Conservation (phyloP, 331 rosid species). For the Erythrophleum ivorense region DNA sequence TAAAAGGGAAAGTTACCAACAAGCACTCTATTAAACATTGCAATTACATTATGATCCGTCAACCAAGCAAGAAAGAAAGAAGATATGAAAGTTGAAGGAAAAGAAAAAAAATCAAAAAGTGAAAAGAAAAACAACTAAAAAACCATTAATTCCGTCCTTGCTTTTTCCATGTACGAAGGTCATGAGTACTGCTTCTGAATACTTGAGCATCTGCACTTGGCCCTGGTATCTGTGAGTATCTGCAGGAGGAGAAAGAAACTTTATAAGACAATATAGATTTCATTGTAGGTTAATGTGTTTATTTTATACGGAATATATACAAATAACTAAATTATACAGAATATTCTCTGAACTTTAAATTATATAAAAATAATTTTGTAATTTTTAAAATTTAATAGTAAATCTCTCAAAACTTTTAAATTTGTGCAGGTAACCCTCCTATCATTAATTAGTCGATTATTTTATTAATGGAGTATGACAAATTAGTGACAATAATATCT, state of each 20-base stretch:
- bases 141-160: conserved; percentile 23
- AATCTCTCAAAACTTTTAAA: no score
- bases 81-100: background rate
- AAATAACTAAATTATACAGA: no score
- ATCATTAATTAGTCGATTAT: no score
- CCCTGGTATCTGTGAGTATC: conserved; percentile 66
- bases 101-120: background rate
- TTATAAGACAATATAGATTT: conserved; percentile 27
- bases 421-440: no score
- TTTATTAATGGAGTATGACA: no score
- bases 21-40: conserved; percentile 4
- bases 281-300: conserved; percentile 26
- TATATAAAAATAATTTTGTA: no score
- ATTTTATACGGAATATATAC: background rate
- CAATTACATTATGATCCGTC: conserved; percentile 7
- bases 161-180: conserved; percentile 43
- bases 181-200: conserved; percentile 47
- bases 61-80: conserved; percentile 8
- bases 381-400: no score
- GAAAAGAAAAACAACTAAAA: background rate
- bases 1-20: background rate
- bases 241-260: conserved; percentile 49
- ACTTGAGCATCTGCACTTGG: conserved; percentile 74
- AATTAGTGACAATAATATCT: no score
- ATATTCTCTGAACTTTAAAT: no score